Conservation (phyloP, 768 basidiomycete genomes). For the Tubosaeta sp. region DNA sequence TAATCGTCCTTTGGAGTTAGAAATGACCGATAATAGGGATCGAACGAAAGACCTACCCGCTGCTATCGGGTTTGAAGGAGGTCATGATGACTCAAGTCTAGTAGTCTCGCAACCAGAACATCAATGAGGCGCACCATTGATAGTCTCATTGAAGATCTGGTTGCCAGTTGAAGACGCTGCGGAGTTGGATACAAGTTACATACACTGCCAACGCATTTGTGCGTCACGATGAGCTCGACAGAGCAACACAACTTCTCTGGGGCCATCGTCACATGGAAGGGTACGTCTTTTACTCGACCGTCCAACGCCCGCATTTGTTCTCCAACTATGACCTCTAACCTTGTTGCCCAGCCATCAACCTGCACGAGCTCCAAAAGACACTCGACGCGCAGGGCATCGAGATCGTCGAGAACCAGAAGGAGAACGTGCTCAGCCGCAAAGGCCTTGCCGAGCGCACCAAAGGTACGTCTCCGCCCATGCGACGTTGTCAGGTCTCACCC, state of each 20-base stretch:
- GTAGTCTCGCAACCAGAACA: too few relatives aligned
- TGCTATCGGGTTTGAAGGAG: too few relatives aligned
- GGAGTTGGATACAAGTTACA: too few relatives aligned
- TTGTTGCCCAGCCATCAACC: slow-evolving; percentile 76
- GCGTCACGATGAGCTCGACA: slow-evolving; percentile 23
- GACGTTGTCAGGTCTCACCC: neutral
- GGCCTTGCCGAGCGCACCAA: slow-evolving; percentile 93
- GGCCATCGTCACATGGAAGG: slow-evolving; percentile 89
- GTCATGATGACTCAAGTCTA: too few relatives aligned
- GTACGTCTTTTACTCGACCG: slow-evolving; percentile 36
- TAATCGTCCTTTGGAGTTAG: too few relatives aligned
- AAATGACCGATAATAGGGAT: too few relatives aligned
- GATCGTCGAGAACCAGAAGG: slow-evolving; percentile 98
- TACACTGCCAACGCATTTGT: too few relatives aligned
- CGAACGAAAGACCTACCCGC: too few relatives aligned
- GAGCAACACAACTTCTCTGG: slow-evolving; percentile 85
- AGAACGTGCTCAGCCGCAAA: slow-evolving; percentile 91
- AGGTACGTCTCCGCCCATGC: slow-evolving; percentile 43
- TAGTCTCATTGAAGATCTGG: too few relatives aligned
- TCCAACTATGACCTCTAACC: too few relatives aligned
- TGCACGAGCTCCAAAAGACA: slow-evolving; percentile 87
- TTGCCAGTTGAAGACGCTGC: too few relatives aligned
- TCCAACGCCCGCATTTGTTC: neutral
- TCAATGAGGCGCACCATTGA: too few relatives aligned
- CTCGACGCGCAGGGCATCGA: slow-evolving; percentile 92